These are phyloP conservation scores for Ceriops decandra DNA, from an alignment of 345 rosid species.

Conservation along the genomic window DNA sequence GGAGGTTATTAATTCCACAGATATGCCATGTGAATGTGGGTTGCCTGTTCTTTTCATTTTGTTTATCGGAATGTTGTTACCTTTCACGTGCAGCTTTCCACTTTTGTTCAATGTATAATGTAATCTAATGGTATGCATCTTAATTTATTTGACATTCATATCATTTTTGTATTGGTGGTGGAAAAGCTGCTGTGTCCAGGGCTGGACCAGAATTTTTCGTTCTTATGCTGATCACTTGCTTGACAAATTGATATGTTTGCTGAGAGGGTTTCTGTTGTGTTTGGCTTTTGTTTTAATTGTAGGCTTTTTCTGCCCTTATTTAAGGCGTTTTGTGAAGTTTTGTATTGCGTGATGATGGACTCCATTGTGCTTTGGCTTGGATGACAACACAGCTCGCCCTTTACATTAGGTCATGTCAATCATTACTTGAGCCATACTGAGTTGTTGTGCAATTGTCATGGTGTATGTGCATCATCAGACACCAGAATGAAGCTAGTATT, in stretches of 20 bases:
- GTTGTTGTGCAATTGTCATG: too few relatives aligned
- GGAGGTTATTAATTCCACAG: not conserved
- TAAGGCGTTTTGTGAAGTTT: not conserved
- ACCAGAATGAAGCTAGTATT: too few relatives aligned
- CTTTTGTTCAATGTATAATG: not conserved
- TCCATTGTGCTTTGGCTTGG: not conserved
- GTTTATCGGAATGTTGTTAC: not conserved
- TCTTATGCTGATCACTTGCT: not conserved
- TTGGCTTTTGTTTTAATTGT: not conserved
- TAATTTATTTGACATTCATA: not conserved
- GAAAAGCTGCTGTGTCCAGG: not conserved
- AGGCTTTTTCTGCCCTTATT: not conserved
- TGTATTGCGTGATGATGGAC: not conserved
- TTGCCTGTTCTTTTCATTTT: constrained; percentile 9
- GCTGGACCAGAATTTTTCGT: not conserved
- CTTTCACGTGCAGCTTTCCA: constrained; percentile 11
- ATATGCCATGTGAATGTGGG: constrained; percentile 23
- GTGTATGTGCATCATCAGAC: too few relatives aligned
- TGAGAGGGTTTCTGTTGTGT: not conserved
- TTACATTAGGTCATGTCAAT: too few relatives aligned
- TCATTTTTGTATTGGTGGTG: not conserved
- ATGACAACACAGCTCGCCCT: not conserved
- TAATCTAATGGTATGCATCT: not conserved
- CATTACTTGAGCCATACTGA: too few relatives aligned
- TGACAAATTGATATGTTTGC: not conserved